Conservation (phyloP, 306 rosid species). For the Arachis stenosperma region DNA sequence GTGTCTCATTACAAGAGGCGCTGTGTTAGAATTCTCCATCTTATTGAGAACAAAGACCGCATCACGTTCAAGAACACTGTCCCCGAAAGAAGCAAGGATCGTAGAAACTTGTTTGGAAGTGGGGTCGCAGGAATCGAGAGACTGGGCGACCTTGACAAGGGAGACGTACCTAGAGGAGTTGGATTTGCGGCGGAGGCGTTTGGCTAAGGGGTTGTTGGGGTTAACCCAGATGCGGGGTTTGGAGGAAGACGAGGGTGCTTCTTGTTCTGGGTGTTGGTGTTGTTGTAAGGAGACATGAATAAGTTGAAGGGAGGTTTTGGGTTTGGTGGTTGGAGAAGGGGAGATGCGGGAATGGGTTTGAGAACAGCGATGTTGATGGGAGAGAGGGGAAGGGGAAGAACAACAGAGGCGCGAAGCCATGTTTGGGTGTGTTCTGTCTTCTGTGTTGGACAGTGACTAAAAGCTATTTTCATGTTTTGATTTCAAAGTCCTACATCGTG, state of each 20-base stretch:
- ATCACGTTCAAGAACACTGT: slow-evolving; percentile 58
- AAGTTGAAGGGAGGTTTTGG: slow-evolving; percentile 18
- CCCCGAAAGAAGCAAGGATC: slow-evolving; percentile 50
- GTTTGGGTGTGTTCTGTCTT: background rate
- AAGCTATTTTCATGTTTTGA: background rate
- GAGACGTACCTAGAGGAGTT: slow-evolving; percentile 49
- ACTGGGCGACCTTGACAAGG: slow-evolving; percentile 54
- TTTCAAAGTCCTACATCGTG: background rate
- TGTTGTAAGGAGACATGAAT: slow-evolving; percentile 46
- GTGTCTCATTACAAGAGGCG: slow-evolving; percentile 56
- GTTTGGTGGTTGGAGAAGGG: background rate
- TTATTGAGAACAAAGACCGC: slow-evolving; percentile 72
- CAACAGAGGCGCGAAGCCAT: slow-evolving; percentile 69
- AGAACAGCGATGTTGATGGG: slow-evolving; percentile 38
- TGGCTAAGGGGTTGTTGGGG: slow-evolving; percentile 68
- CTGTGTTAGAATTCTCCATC: slow-evolving; percentile 58
- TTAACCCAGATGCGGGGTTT: slow-evolving; percentile 71
- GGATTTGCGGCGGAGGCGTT: slow-evolving; percentile 54
- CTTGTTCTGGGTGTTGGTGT: background rate
- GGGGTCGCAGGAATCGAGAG: slow-evolving; percentile 57
- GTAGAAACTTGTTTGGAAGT: slow-evolving; percentile 49
- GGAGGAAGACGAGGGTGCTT: slow-evolving; percentile 41
- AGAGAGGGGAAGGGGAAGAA: slow-evolving; percentile 48
- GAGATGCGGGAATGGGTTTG: slow-evolving; percentile 28
- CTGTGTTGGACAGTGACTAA: background rate